Conservation (phyloP, 331 rosid species). For the Malus hybrid region DNA sequence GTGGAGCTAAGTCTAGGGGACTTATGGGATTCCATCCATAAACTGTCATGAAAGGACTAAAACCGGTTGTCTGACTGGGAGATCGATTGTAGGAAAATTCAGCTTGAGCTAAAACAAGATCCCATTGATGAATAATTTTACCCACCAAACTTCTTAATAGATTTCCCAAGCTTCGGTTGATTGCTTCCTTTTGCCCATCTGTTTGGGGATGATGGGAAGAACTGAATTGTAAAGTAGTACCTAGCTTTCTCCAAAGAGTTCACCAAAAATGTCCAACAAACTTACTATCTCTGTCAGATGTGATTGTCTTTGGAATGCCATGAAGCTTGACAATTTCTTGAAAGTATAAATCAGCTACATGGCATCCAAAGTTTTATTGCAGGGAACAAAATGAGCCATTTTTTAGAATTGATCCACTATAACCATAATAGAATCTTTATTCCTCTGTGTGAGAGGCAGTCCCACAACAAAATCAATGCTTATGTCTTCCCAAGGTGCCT, state of each 20-base stretch:
- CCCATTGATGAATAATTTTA: neutral
- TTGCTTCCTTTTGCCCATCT: neutral
- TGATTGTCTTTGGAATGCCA: neutral
- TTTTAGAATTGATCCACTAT: neutral
- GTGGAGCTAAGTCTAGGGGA: neutral
- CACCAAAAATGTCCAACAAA: neutral
- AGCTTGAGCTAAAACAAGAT: neutral
- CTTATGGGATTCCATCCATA: neutral
- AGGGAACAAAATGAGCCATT: neutral
- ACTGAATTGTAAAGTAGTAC: neutral
- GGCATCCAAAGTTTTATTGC: neutral
- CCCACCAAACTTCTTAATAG: neutral
- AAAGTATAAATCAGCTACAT: neutral
- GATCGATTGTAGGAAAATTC: neutral
- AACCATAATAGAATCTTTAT: conserved; percentile 1
- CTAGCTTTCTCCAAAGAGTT: neutral
- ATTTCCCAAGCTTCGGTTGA: neutral
- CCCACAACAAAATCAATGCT: neutral
- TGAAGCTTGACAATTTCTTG: neutral
- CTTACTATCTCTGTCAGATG: neutral
- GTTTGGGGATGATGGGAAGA: neutral
- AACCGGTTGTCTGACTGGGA: neutral
- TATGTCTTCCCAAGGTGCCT: neutral
- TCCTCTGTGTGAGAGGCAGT: neutral
- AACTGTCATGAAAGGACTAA: neutral